These are phyloP conservation scores for Elsinoe necatrix DNA, from an alignment of 2,329 filamentous ascomycete genomes.

Conservation along the genomic window DNA sequence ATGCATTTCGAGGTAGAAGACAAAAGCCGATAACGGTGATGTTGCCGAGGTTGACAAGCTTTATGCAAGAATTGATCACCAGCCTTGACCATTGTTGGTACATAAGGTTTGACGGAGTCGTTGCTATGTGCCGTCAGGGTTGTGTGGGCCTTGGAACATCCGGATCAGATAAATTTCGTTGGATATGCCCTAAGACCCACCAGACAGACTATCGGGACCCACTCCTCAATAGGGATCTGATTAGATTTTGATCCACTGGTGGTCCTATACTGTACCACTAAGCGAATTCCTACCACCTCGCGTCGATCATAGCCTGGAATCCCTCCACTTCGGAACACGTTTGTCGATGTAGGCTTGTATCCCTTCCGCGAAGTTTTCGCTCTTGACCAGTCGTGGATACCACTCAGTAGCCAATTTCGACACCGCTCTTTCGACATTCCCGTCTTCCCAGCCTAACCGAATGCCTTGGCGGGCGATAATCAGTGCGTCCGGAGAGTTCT, in stretches of 20 bases:
- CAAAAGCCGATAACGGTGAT: no score
- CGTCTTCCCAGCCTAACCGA: conserved; percentile 20
- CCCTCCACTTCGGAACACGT: conserved; percentile 42
- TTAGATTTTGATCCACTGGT: background rate
- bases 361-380: conserved; percentile 44
- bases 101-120: no score
- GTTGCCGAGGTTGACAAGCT: no score
- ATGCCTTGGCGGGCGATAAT: conserved; percentile 21
- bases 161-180: background rate
- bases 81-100: no score
- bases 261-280: background rate
- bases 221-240: background rate
- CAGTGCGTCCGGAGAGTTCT: conserved; percentile 21
- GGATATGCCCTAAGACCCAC: background rate
- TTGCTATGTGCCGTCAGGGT: background rate
- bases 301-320: conserved; percentile 37
- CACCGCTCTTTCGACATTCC: conserved; percentile 23
- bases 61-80: no score
- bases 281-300: no score
- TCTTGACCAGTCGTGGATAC: conserved; percentile 35
- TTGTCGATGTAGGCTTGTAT: conserved; percentile 46
- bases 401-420: conserved; percentile 33
- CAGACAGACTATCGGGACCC: no score
- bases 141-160: background rate
- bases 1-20: no score